Conservation (phyloP, 192 early-diverging fungal genomes). For the Podila epigama region DNA sequence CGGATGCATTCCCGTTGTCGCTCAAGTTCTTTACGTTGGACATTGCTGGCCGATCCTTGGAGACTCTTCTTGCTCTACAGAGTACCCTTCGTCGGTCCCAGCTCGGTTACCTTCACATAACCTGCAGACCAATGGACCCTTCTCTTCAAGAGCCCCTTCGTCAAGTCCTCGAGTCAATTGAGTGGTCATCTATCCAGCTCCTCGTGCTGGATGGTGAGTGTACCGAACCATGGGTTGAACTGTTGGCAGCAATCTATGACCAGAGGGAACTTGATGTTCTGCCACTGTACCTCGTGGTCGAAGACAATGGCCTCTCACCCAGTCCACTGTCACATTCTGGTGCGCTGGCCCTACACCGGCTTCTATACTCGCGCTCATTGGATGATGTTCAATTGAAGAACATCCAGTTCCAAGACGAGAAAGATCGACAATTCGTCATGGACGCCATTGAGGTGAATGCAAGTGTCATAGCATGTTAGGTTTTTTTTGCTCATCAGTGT, state of each 20-base stretch:
- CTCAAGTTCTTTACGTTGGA: too few relatives aligned
- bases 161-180: background rate
- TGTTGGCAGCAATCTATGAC: background rate
- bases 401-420: background rate
- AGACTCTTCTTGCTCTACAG: too few relatives aligned
- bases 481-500: too few relatives aligned
- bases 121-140: background rate
- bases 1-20: too few relatives aligned
- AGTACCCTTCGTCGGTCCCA: background rate
- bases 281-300: background rate
- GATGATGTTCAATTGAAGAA: background rate
- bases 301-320: background rate
- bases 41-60: too few relatives aligned
- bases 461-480: too few relatives aligned
- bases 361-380: background rate
- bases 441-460: too few relatives aligned
- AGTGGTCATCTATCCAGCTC: background rate
- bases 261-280: background rate
- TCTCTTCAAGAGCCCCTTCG: background rate
- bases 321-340: background rate
- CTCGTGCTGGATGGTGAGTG: background rate
- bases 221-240: background rate
- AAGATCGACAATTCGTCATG: background rate
- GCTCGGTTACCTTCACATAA: background rate
- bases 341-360: background rate